phyloP scores from a whole-genome alignment of 495 filamentous ascomycete genomes.

The Tuber calosporum region DNA sequence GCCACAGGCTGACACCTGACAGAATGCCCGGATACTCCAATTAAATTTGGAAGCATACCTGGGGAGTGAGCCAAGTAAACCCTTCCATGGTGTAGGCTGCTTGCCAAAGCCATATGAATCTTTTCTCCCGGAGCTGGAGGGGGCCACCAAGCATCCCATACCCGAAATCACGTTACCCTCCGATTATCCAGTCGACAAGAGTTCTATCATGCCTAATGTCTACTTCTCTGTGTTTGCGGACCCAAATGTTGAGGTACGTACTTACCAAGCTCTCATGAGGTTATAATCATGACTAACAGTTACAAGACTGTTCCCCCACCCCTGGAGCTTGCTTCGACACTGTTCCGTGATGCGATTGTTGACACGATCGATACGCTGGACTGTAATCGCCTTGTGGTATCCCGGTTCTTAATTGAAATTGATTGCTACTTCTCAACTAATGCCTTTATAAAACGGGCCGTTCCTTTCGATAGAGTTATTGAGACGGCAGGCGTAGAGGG shows the following conservation, averaged over 20 bases:
- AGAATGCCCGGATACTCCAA: slow-evolving; percentile 38
- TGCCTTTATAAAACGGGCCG: slow-evolving; percentile 88
- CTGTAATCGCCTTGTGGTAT: slow-evolving; percentile 80
- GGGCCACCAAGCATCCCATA: slow-evolving; percentile 63
- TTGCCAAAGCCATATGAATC: slow-evolving; percentile 78
- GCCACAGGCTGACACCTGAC: slow-evolving; percentile 9
- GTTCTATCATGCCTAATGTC: slow-evolving; percentile 78
- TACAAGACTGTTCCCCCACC: slow-evolving; percentile 69
- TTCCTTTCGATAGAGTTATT: slow-evolving; percentile 77
- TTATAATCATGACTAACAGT: slow-evolving; percentile 17
- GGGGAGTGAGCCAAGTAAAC: slow-evolving; percentile 12
- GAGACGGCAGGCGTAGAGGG: slow-evolving; percentile 60
- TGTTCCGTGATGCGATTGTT: slow-evolving; percentile 76
- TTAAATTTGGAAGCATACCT: slow-evolving; percentile 29
- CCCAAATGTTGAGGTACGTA: slow-evolving; percentile 64
- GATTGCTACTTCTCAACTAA: slow-evolving; percentile 86
- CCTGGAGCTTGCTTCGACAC: slow-evolving; percentile 64
- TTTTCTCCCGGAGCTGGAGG: slow-evolving; percentile 52
- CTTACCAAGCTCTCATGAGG: not conserved
- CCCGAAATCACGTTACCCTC: slow-evolving; percentile 67
- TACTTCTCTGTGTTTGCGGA: slow-evolving; percentile 86
- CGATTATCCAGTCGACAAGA: slow-evolving; percentile 63
- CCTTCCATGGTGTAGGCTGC: slow-evolving; percentile 24
- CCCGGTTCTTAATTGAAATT: slow-evolving; percentile 83
- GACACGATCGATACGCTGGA: slow-evolving; percentile 93